Evolutionary conservation across 2,329 filamentous ascomycete species (phyloP).

Genomic region (Zasmidium cellare): DNA sequence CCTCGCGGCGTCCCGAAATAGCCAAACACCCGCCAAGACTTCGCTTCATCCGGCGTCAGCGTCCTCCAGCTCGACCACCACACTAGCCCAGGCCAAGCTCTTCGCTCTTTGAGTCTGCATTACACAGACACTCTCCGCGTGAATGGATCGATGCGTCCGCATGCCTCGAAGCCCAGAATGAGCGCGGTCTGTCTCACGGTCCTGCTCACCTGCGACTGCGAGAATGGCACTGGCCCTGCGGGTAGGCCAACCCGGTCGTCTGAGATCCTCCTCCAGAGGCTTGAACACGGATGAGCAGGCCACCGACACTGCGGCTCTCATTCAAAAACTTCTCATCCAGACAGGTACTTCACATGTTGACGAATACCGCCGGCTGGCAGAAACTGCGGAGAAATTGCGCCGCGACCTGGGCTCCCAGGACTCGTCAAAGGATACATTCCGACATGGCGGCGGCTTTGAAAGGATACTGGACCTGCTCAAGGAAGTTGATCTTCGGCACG

Average conservation of each 20-base stretch:
- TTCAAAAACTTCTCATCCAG: slow-evolving; percentile 20
- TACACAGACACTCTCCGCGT: slow-evolving; percentile 2
- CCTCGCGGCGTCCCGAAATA: background rate
- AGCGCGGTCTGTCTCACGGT: slow-evolving; percentile 14
- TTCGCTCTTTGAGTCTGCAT: slow-evolving; percentile 1
- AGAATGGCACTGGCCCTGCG: slow-evolving; percentile 30
- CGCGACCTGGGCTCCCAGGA: slow-evolving; percentile 18
- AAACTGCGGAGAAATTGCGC: slow-evolving; percentile 22
- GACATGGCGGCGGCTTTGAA: slow-evolving; percentile 33
- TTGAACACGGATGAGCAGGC: slow-evolving; percentile 28
- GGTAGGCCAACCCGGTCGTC: slow-evolving; percentile 23
- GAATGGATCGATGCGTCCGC: slow-evolving; percentile 14
- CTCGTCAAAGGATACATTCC: slow-evolving; percentile 31
- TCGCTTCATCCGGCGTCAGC: background rate
- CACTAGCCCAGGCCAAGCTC: background rate
- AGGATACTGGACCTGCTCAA: slow-evolving; percentile 23
- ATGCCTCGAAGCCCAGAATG: slow-evolving; percentile 19
- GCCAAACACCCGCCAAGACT: background rate
- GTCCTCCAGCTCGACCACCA: background rate
- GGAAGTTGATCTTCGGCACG: slow-evolving; percentile 12
- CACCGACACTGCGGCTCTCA: slow-evolving; percentile 25
- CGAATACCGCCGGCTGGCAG: slow-evolving; percentile 16
- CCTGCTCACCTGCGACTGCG: slow-evolving; percentile 13
- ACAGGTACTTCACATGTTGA: slow-evolving; percentile 18
- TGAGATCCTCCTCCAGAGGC: slow-evolving; percentile 29